Evolutionary conservation across 73 alveolate genomes (phyloP).

Genomic region (Blepharisma japonicum): DNA sequence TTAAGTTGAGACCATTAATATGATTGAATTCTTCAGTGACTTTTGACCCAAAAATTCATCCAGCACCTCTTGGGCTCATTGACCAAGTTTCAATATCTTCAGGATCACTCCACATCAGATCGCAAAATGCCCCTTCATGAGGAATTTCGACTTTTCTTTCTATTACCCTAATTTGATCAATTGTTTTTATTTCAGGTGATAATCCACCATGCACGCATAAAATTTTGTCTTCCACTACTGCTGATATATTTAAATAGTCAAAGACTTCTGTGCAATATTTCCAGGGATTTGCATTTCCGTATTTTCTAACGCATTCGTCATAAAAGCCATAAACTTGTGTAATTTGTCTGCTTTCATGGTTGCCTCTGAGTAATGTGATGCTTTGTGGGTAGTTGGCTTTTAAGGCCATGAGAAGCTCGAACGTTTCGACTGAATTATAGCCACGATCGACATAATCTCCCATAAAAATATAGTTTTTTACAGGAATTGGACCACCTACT

Average conservation of each 20-base stretch:
- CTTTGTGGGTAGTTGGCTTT: slow-evolving; percentile 74
- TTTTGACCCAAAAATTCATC: slow-evolving; percentile 72
- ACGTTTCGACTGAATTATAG: slow-evolving; percentile 82
- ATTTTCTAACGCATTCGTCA: slow-evolving; percentile 73
- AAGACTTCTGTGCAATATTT: slow-evolving; percentile 71
- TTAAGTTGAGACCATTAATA: slow-evolving; percentile 70
- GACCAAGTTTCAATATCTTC: slow-evolving; percentile 77
- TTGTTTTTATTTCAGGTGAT: slow-evolving; percentile 81
- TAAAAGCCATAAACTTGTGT: slow-evolving; percentile 33
- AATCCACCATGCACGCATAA: slow-evolving; percentile 92
- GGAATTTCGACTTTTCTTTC: slow-evolving; percentile 88
- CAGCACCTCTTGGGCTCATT: slow-evolving; percentile 68
- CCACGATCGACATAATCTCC: slow-evolving; percentile 95
- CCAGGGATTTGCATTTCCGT: slow-evolving; percentile 85
- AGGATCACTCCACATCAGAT: slow-evolving; percentile 93
- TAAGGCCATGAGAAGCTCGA: slow-evolving; percentile 74
- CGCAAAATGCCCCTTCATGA: slow-evolving; percentile 87
- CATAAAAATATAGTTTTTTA: slow-evolving; percentile 66
- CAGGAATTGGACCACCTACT: slow-evolving; percentile 73
- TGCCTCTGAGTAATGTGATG: slow-evolving; percentile 83
- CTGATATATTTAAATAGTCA: slow-evolving; percentile 67
- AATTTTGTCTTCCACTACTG: slow-evolving; percentile 79
- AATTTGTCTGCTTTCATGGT: slow-evolving; percentile 67
- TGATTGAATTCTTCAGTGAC: slow-evolving; percentile 77
- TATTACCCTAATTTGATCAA: slow-evolving; percentile 77